Percentiles rank a stretch among this genome's conserved stretches.
These are phyloP conservation scores for Nyssa sinensis DNA, from an alignment of 148 eudicot species.

Conservation along the genomic window DNA sequence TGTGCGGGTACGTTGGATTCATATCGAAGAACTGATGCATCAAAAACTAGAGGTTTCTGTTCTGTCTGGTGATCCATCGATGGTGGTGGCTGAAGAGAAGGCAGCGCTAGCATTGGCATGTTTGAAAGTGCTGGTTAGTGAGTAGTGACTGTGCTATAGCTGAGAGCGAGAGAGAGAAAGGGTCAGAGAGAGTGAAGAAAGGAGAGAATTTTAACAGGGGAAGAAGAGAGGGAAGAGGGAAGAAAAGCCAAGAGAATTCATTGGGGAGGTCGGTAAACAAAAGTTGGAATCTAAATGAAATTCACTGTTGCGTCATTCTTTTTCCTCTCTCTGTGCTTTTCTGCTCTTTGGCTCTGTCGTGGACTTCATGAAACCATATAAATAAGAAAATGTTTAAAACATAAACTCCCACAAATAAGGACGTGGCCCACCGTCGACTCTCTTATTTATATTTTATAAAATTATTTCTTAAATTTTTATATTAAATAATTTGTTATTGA, in stretches of 20 bases:
- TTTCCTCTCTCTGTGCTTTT: not conserved
- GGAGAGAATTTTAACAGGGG: not conserved
- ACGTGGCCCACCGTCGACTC: too few species aligned
- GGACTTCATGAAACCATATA: not conserved
- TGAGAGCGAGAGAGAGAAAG: not conserved
- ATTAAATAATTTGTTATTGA: too few species aligned
- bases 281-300: not conserved
- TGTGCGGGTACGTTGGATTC: slow-evolving; percentile 34
- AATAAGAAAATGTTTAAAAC: too few species aligned
- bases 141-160: too few species aligned
- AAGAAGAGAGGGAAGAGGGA: not conserved
- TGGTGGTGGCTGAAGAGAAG: not conserved
- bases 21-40: slow-evolving; percentile 29
- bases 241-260: not conserved
- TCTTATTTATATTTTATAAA: too few species aligned
- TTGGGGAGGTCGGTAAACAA: not conserved
- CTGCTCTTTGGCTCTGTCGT: not conserved
- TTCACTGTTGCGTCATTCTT: not conserved
- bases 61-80: too few species aligned
- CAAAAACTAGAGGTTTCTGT: slow-evolving; percentile 13
- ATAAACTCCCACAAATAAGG: too few species aligned
- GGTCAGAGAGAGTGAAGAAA: not conserved
- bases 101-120: not conserved
- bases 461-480: too few species aligned
- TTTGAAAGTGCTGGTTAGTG: not conserved